Evolutionary conservation across 2,329 filamentous ascomycete genomes (phyloP).

Genomic region (Rutstroemia sydowiana): DNA sequence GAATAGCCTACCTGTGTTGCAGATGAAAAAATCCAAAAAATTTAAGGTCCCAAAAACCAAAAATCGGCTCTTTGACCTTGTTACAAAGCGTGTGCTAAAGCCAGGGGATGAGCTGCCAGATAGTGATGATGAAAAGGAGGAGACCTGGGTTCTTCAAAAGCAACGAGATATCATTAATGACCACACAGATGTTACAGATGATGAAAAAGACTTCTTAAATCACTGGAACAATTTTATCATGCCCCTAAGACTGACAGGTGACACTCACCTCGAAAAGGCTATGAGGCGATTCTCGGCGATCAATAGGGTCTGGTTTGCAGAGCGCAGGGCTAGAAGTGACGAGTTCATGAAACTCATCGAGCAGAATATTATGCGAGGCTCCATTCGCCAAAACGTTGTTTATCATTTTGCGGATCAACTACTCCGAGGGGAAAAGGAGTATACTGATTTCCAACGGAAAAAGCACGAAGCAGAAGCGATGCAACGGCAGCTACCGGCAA

Average conservation of each 20-base stretch:
- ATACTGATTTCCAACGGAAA: background rate
- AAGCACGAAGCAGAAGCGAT: constrained; percentile 3
- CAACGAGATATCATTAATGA: constrained; percentile 26
- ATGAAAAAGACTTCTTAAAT: constrained; percentile 28
- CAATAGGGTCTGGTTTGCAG: constrained; percentile 23
- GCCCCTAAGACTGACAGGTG: constrained; percentile 17
- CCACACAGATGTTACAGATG: constrained; percentile 22
- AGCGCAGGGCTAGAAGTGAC: constrained; percentile 14
- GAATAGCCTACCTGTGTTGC: constrained; percentile 1
- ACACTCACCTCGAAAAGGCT: constrained; percentile 15
- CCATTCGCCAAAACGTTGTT: constrained; percentile 13
- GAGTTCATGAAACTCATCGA: constrained; percentile 22
- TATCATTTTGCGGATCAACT: background rate
- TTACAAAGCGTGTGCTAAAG: constrained; percentile 21
- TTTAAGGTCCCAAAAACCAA: background rate
- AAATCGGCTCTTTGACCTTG: constrained; percentile 20
- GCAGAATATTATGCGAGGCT: constrained; percentile 15
- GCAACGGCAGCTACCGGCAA: background rate
- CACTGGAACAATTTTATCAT: constrained; percentile 27
- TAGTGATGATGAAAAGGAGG: constrained; percentile 28
- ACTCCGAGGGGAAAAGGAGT: background rate
- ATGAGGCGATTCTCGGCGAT: constrained; percentile 20
- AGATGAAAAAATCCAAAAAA: background rate
- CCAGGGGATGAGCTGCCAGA: constrained; percentile 24
- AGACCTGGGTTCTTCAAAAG: constrained; percentile 27